phyloP scores from a whole-genome alignment of 129 eudicot genomes.

The Artemisia annua region DNA sequence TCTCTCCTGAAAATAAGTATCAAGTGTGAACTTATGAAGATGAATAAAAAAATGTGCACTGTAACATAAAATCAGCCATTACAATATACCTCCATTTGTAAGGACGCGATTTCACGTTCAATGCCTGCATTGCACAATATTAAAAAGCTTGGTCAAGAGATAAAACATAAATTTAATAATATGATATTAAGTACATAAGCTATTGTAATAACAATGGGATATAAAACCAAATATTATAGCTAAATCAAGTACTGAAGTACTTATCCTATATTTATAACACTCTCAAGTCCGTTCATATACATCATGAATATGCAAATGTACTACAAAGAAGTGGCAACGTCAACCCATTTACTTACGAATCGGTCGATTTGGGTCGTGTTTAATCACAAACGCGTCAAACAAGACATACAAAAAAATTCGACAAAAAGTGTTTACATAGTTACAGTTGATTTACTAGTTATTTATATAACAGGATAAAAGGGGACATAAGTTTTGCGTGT shows the following conservation, averaged over 20 bases:
- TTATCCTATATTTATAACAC: background rate
- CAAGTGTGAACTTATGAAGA: slow-evolving; percentile 21
- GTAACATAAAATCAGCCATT: slow-evolving; percentile 1
- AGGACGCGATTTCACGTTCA: slow-evolving; percentile 86
- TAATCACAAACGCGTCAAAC: too few relatives aligned
- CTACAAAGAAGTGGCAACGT: too few relatives aligned
- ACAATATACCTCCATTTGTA: slow-evolving; percentile 78
- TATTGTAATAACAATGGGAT: slow-evolving; percentile 1
- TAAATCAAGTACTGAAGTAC: background rate
- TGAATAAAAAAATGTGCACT: slow-evolving; percentile 8
- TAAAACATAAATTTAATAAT: background rate
- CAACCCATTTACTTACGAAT: too few relatives aligned
- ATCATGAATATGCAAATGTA: too few relatives aligned
- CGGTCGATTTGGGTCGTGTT: too few relatives aligned
- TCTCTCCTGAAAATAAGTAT: slow-evolving; percentile 62
- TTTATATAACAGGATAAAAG: too few relatives aligned
- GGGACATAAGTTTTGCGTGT: too few relatives aligned
- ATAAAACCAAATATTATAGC: background rate
- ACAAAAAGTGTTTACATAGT: too few relatives aligned
- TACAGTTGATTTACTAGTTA: too few relatives aligned
- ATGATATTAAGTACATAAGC: background rate
- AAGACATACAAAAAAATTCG: too few relatives aligned
- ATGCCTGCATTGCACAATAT: slow-evolving; percentile 53
- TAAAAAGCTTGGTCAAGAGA: slow-evolving; percentile 17
- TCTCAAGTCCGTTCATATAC: too few relatives aligned